Conservation (phyloP, 805 yeast genomes). For the Cyberlindnera euphorbiae region DNA sequence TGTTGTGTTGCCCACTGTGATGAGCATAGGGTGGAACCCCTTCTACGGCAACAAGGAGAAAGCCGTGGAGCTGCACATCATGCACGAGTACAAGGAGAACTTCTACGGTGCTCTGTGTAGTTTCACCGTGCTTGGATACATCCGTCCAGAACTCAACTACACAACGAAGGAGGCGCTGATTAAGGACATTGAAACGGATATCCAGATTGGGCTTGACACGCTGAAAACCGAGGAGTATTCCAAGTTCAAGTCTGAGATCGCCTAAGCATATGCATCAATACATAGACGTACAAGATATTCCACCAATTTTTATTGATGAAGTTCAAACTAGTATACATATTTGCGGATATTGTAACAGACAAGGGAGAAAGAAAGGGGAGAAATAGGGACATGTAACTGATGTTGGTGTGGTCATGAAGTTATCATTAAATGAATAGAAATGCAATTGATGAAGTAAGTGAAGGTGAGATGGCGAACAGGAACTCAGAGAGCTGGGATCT, state of each 20-base stretch:
- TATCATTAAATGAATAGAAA: too few relatives aligned
- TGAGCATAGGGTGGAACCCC: slow-evolving; percentile 96
- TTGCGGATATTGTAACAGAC: neutral
- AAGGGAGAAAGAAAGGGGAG: neutral
- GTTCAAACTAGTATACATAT: too few relatives aligned
- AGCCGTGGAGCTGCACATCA: slow-evolving; percentile 82
- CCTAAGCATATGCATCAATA: neutral
- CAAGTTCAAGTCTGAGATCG: slow-evolving; percentile 24
- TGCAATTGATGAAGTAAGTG: too few relatives aligned
- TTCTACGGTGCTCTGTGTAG: slow-evolving; percentile 82
- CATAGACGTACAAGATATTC: too few relatives aligned
- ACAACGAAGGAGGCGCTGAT: slow-evolving; percentile 79
- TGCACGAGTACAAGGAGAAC: slow-evolving; percentile 59
- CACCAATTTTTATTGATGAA: too few relatives aligned
- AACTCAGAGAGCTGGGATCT: slow-evolving; percentile 46
- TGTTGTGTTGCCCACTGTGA: slow-evolving; percentile 74
- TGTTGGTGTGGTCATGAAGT: too few relatives aligned
- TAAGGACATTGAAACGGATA: slow-evolving; percentile 77
- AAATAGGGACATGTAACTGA: too few relatives aligned
- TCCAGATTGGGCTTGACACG: slow-evolving; percentile 54
- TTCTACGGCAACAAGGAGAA: slow-evolving; percentile 74
- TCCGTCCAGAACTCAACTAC: slow-evolving; percentile 87
- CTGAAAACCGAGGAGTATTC: slow-evolving; percentile 40
- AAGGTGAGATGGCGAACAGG: too few relatives aligned
- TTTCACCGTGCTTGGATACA: slow-evolving; percentile 76